These are phyloP conservation scores for Amanita rimosa DNA, from an alignment of 768 basidiomycete genomes.

Conservation along the genomic window DNA sequence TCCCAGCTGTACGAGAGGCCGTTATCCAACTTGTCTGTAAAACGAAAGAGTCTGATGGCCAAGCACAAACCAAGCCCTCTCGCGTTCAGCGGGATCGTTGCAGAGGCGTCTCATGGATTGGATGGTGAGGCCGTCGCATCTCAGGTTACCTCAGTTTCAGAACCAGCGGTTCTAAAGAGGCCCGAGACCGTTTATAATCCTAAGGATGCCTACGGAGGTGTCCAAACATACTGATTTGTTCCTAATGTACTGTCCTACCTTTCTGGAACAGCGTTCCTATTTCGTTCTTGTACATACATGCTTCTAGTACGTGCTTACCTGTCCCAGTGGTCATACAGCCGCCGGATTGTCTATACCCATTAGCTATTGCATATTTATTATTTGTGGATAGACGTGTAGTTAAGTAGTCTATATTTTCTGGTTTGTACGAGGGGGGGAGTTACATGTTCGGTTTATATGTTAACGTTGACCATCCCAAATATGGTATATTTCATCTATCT, in stretches of 20 bases:
- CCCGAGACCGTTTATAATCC: conserved; percentile 49
- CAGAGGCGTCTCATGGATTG: background rate
- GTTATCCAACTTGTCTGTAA: conserved; percentile 13
- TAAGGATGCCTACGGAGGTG: conserved; percentile 61
- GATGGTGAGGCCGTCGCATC: background rate
- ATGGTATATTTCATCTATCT: too few species aligned
- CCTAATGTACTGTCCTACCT: background rate
- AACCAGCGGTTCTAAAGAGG: conserved; percentile 16
- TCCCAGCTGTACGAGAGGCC: conserved; percentile 10
- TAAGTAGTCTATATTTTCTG: too few species aligned
- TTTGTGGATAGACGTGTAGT: too few species aligned
- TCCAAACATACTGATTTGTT: conserved; percentile 26
- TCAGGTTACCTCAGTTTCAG: conserved; percentile 5
- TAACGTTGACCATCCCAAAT: too few species aligned
- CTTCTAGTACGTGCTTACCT: background rate
- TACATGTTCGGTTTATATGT: too few species aligned
- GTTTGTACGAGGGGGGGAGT: too few species aligned
- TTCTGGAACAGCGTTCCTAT: background rate
- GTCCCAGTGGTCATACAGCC: background rate
- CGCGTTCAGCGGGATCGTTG: conserved; percentile 18
- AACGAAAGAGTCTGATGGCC: conserved; percentile 3
- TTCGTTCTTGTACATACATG: background rate
- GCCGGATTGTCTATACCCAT: conserved; percentile 3
- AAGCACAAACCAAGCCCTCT: conserved; percentile 32
- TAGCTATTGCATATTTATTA: background rate